These are phyloP conservation scores for Jamesozyma hellenica DNA, from an alignment of 805 yeast genomes.

Conservation along the genomic window DNA sequence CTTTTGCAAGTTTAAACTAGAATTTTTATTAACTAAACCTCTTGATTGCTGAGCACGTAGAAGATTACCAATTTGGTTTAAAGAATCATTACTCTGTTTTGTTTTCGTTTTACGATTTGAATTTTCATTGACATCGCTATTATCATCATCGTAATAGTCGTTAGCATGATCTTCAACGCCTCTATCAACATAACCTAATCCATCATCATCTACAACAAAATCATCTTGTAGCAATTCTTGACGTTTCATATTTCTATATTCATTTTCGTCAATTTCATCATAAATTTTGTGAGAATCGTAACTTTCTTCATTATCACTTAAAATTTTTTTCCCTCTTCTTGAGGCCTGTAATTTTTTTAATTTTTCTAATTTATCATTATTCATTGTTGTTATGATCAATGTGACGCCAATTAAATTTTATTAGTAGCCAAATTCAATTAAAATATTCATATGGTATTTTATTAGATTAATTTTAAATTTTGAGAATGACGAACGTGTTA, in stretches of 20 bases:
- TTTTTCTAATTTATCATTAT: constrained; percentile 40
- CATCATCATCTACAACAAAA: constrained; percentile 89
- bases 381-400: not conserved
- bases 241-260: constrained; percentile 66
- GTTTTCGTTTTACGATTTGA: constrained; percentile 13
- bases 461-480: no score
- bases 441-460: no score
- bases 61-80: constrained; percentile 31
- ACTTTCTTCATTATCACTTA: constrained; percentile 22
- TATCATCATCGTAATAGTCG: constrained; percentile 22
- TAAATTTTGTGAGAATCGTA: constrained; percentile 46
- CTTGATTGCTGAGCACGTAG: constrained; percentile 43
- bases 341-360: constrained; percentile 54
- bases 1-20: constrained; percentile 13
- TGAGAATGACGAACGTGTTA: no score
- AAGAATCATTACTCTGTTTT: constrained; percentile 15
- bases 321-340: constrained; percentile 24
- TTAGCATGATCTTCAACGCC: constrained; percentile 78
- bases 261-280: constrained; percentile 79
- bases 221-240: constrained; percentile 79
- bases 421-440: not conserved
- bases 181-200: constrained; percentile 86
- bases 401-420: not conserved
- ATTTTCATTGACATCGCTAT: constrained; percentile 6
- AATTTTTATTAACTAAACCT: constrained; percentile 25